Evolutionary conservation across 805 yeast species (phyloP).

Genomic region (Candida stauntonica): DNA sequence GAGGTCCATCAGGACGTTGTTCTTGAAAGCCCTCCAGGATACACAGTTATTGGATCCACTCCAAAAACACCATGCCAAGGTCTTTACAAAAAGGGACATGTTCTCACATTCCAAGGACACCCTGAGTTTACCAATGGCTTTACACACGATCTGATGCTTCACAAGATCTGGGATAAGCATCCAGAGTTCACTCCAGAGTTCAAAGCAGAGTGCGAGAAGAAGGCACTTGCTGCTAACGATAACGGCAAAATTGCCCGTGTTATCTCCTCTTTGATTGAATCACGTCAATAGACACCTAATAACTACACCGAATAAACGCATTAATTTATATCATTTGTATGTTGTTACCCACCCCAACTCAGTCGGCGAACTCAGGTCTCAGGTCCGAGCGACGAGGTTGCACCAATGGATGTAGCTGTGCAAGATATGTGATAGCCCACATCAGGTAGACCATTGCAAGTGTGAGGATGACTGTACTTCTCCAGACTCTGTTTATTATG

Average conservation of each 20-base stretch:
- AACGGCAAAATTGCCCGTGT: background rate
- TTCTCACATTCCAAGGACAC: conserved; percentile 82
- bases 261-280: background rate
- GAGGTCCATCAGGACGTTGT: conserved; percentile 62
- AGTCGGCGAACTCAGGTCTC: conserved; percentile 61
- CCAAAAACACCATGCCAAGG: conserved; percentile 64
- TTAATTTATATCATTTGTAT: too few species aligned
- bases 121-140: conserved; percentile 84
- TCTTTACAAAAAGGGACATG: conserved; percentile 42
- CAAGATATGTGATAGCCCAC: conserved; percentile 91
- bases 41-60: conserved; percentile 48
- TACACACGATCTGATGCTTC: conserved; percentile 27
- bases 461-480: conserved; percentile 64
- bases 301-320: too few species aligned
- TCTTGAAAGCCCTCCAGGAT: conserved; percentile 36
- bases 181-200: conserved; percentile 3
- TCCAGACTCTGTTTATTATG: conserved; percentile 47
- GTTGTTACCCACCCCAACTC: background rate
- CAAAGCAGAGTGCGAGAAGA: conserved; percentile 1
- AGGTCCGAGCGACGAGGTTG: conserved; percentile 86
- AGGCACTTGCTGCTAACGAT: conserved; percentile 6
- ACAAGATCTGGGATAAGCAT: conserved; percentile 8
- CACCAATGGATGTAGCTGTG: conserved; percentile 86
- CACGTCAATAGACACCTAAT: too few species aligned
- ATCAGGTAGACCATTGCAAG: conserved; percentile 75